Evolutionary conservation across 305 asterid species (phyloP), one percentile per base, ranked within the genome.

Genomic region (Rubia peregrina): DNA sequence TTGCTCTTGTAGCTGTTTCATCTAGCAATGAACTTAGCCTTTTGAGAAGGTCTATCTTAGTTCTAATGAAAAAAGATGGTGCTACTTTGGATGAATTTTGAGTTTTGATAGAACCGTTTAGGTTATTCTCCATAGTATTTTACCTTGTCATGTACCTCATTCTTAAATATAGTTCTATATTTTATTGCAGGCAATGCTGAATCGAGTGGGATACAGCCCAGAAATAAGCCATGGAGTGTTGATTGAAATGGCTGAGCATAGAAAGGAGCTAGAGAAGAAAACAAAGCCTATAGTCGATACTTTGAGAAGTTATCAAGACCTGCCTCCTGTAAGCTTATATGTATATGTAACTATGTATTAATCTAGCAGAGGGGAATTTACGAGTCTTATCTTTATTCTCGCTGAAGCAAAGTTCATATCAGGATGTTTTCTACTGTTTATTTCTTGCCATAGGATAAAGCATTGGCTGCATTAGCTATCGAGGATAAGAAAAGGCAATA

Each of bases 231-330:
- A 94, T 40, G 97, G 98, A 2, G 89, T 91, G 70, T 79, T 94
- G 83, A 97, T 91, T 53, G 98, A 94, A 86, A 87, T 94, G 99
- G 93, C 99, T 36, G 99, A 91, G 90, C 99, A 91, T 75, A 81
- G 77, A 86, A 94, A 94, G 82, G 98, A 91, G 60, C 75, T 89
- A 79, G 99, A 89, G 78, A 91, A 86, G 92, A 89, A 89, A 82
- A 94, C 97, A 40, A 94, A 89, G 74, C 97, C 97, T 64, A 87
- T 94, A 69, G 90, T 88, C 1, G 99, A 94, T 73, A 94, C 99
- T 33, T 76, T 94, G 77, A 87, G 97, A 84, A 94, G 99, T 83
- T 94, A 94, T 89, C 99, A 94, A 84, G 98, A 94, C 77, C 84
- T 91, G 74, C 99, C 99, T 67, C 99, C 99, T 53, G 99, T 94